Conservation (phyloP, 805 yeast genomes). For the Candida sithepensis region DNA sequence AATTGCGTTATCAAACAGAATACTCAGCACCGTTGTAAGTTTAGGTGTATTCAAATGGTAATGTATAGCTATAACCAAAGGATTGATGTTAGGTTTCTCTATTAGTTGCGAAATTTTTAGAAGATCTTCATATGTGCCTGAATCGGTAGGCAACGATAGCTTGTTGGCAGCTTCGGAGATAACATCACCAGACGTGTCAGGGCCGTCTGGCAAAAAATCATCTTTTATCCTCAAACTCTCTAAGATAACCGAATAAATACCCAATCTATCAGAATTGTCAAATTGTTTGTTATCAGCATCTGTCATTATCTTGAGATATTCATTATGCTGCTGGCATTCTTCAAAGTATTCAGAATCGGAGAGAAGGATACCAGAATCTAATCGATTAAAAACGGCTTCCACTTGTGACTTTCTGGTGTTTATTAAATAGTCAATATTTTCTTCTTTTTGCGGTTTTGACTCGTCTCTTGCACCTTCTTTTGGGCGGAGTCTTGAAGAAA, state of each 20-base stretch:
- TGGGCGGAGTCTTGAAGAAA: not conserved
- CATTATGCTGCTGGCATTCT: slow-evolving; percentile 17
- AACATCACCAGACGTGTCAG: not conserved
- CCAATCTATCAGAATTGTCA: slow-evolving; percentile 15
- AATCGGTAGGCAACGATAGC: not conserved
- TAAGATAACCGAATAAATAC: slow-evolving; percentile 17
- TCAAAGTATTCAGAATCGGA: slow-evolving; percentile 19
- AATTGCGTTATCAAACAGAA: slow-evolving; percentile 16
- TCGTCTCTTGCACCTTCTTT: not conserved
- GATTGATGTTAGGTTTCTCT: not conserved
- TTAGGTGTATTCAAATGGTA: slow-evolving; percentile 10
- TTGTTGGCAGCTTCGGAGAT: slow-evolving; percentile 1
- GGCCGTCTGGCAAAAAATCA: not conserved
- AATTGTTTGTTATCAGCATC: slow-evolving; percentile 19
- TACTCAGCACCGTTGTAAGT: slow-evolving; percentile 13
- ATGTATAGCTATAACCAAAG: slow-evolving; percentile 10
- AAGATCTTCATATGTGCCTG: not conserved
- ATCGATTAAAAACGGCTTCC: slow-evolving; percentile 5
- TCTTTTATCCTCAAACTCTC: slow-evolving; percentile 12
- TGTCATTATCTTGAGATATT: slow-evolving; percentile 19
- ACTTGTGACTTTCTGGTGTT: slow-evolving; percentile 13
- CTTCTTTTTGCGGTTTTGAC: slow-evolving; percentile 1
- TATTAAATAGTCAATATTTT: slow-evolving; percentile 9
- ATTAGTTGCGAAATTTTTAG: slow-evolving; percentile 7
- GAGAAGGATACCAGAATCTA: slow-evolving; percentile 10